Percentiles rank a stretch among this genome's conserved stretches.
Conservation (phyloP, 2,329 filamentous ascomycete species). For the Eurotiales sp. region DNA sequence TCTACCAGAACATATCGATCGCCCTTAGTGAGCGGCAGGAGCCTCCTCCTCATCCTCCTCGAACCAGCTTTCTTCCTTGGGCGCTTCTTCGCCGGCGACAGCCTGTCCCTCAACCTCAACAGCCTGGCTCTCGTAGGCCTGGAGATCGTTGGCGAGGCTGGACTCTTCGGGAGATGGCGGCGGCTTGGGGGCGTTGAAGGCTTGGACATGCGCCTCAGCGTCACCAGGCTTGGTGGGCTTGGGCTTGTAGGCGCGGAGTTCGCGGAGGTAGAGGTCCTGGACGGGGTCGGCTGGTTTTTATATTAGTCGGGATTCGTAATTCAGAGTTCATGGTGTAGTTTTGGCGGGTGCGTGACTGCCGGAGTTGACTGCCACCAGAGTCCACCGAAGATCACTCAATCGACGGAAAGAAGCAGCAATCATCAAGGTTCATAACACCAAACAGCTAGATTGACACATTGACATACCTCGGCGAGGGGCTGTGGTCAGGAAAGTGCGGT, state of each 20-base stretch:
- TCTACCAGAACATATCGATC: not conserved
- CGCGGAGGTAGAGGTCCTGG: conserved; percentile 94
- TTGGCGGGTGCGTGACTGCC: too few relatives aligned
- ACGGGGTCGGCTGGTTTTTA: conserved; percentile 76
- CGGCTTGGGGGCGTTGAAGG: conserved; percentile 74
- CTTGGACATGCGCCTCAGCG: conserved; percentile 84
- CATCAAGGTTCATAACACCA: not conserved
- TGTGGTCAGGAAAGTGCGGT: conserved; percentile 62
- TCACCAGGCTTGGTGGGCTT: conserved; percentile 79
- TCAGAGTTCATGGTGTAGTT: too few relatives aligned
- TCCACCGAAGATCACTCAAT: not conserved
- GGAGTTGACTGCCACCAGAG: not conserved
- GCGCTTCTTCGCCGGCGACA: conserved; percentile 56
- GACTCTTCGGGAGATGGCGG: conserved; percentile 89
- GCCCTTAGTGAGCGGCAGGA: conserved; percentile 40
- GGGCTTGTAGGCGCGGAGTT: conserved; percentile 93
- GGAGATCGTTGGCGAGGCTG: conserved; percentile 85
- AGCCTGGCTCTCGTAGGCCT: conserved; percentile 89
- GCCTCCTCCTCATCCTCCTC: conserved; percentile 64
- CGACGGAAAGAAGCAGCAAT: not conserved
- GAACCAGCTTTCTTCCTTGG: conserved; percentile 72
- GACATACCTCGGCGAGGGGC: conserved; percentile 59
- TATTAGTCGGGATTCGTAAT: conserved; percentile 4
- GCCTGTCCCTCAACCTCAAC: conserved; percentile 93
- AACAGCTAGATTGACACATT: conserved; percentile 20